Evolutionary conservation across 2,329 filamentous ascomycete species (phyloP).

Genomic region (Leptodontidium sp.): DNA sequence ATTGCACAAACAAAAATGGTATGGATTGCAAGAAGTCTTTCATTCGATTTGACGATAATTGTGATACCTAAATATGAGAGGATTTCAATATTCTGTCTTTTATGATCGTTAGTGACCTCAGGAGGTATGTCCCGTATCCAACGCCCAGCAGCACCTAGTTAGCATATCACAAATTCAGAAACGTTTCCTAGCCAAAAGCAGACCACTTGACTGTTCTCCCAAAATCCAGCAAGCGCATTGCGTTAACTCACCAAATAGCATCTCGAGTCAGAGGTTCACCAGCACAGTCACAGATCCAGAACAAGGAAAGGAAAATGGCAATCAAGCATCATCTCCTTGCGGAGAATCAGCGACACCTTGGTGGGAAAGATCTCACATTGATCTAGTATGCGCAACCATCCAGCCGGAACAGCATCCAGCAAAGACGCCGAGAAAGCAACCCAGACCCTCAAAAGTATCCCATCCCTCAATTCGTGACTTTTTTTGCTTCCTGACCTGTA

Average conservation of each 20-base stretch:
- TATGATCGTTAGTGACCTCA: no score
- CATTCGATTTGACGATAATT: not conserved
- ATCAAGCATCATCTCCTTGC: conserved; percentile 84
- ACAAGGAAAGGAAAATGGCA: conserved; percentile 67
- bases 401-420: conserved; percentile 34
- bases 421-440: conserved; percentile 36
- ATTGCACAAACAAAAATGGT: not conserved
- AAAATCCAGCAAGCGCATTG: not conserved
- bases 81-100: not conserved
- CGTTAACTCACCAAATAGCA: not conserved
- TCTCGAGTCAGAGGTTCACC: conserved; percentile 26
- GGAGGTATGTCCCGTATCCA: not conserved
- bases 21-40: not conserved
- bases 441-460: conserved; percentile 21
- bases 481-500: conserved; percentile 15
- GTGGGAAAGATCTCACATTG: conserved; percentile 65
- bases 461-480: conserved; percentile 19
- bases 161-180: conserved; percentile 7
- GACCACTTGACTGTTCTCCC: no score
- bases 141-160: not conserved
- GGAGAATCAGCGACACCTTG: conserved; percentile 92
- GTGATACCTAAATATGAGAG: not conserved
- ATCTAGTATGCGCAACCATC: conserved; percentile 58
- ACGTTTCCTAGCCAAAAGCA: no score
- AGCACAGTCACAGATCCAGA: conserved; percentile 25